These are phyloP conservation scores for Irpex sp. DNA, from an alignment of 1,284 basidiomycete species.

Conservation along the genomic window DNA sequence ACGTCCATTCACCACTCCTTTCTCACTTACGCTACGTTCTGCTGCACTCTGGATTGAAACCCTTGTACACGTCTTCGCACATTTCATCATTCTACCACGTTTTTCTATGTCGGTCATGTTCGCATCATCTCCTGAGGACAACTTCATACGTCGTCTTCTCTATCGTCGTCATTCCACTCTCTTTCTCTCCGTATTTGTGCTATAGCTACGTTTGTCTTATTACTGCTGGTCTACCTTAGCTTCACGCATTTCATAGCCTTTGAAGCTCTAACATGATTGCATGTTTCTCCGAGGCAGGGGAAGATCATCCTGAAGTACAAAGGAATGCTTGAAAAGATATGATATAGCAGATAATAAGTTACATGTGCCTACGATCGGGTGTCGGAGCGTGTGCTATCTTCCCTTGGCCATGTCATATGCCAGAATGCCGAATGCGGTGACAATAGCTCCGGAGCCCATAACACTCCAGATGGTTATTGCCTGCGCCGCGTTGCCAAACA, in stretches of 20 bases:
- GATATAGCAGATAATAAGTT: neutral
- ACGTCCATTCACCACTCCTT: neutral
- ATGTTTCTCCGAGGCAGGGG: neutral
- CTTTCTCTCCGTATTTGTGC: constrained; percentile 19
- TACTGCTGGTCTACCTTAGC: constrained; percentile 11
- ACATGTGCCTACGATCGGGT: neutral
- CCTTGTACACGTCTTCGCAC: constrained; percentile 23
- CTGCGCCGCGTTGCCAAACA: constrained; percentile 55
- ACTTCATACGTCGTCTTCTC: constrained; percentile 13
- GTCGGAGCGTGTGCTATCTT: constrained; percentile 12
- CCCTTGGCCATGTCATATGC: constrained; percentile 59
- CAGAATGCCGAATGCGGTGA: constrained; percentile 70
- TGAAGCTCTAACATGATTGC: neutral
- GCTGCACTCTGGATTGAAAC: constrained; percentile 15
- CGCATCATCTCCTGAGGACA: constrained; percentile 17
- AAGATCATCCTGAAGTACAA: neutral
- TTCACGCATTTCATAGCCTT: constrained; percentile 2
- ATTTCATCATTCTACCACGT: constrained; percentile 10
- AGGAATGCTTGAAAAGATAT: neutral
- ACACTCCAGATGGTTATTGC: constrained; percentile 62
- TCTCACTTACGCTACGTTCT: constrained; percentile 1
- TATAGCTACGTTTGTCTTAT: constrained; percentile 22
- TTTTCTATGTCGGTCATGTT: constrained; percentile 14
- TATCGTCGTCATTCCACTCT: constrained; percentile 8
- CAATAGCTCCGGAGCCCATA: constrained; percentile 65